These are phyloP conservation scores for Pichia cabralensis DNA, from an alignment of 805 yeast species.

Conservation along the genomic window DNA sequence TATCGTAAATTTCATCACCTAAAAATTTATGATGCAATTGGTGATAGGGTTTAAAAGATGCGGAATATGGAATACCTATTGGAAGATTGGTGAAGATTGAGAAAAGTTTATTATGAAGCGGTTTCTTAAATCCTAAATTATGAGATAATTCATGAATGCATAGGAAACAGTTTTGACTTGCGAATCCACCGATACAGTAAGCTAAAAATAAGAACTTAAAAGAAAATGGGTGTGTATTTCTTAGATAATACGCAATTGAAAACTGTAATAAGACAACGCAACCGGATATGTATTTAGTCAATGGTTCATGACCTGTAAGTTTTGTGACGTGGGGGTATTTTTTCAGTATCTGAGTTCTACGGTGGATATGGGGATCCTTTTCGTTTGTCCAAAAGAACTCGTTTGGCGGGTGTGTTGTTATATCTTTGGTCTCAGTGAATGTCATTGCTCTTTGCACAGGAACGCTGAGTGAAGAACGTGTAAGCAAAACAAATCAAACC, in stretches of 20 bases:
- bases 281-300: constrained; percentile 65
- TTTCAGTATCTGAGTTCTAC: constrained; percentile 65
- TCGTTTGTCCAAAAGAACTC: constrained; percentile 82
- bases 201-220: constrained; percentile 53
- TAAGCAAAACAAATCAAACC: too few relatives aligned
- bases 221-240: constrained; percentile 42
- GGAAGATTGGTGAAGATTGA: constrained; percentile 75
- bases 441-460: too few relatives aligned
- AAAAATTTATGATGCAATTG: constrained; percentile 83
- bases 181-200: constrained; percentile 77
- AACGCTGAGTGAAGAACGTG: too few relatives aligned
- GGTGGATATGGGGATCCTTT: constrained; percentile 67
- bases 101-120: constrained; percentile 66
- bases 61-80: constrained; percentile 83
- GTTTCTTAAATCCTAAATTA: constrained; percentile 72
- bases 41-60: constrained; percentile 84
- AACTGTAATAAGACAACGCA: constrained; percentile 65
- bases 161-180: constrained; percentile 72
- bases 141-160: constrained; percentile 87
- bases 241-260: constrained; percentile 47
- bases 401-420: constrained; percentile 2
- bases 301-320: constrained; percentile 78
- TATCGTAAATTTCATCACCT: constrained; percentile 76
- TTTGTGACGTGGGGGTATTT: constrained; percentile 73
- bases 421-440: too few relatives aligned